Conservation (phyloP, 176 grass and related monocot genomes). For the maize (Zea mays) region Zm-B73-REFERENCE-NAM-5.0 NC_050096.1:4863501-4864000, state of each 20-base stretch:
- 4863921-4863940: too few relatives aligned
- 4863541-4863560: constrained; percentile 93
- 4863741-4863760: constrained; percentile 58
- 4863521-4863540: constrained; percentile 60
- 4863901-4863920: too few relatives aligned
- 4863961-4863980: too few relatives aligned
- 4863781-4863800: background rate
- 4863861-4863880: too few relatives aligned
- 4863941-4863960: too few relatives aligned
- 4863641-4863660: constrained; percentile 81
- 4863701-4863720: constrained; percentile 53
- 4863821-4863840: too few relatives aligned
- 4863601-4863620: constrained; percentile 81
- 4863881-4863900: too few relatives aligned
- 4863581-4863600: constrained; percentile 73
- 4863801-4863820: background rate
- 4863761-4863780: constrained; percentile 36
- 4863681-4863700: constrained; percentile 68
- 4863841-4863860: too few relatives aligned
- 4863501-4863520: constrained; percentile 57
- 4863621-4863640: constrained; percentile 91
- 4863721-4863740: constrained; percentile 59
- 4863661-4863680: constrained; percentile 42
- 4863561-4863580: constrained; percentile 83
- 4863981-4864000: too few relatives aligned